Percentiles rank a stretch among this genome's conserved stretches.
phyloP scores from a whole-genome alignment of 2,329 filamentous ascomycete genomes.

The Fusarium armeniacum region DNA sequence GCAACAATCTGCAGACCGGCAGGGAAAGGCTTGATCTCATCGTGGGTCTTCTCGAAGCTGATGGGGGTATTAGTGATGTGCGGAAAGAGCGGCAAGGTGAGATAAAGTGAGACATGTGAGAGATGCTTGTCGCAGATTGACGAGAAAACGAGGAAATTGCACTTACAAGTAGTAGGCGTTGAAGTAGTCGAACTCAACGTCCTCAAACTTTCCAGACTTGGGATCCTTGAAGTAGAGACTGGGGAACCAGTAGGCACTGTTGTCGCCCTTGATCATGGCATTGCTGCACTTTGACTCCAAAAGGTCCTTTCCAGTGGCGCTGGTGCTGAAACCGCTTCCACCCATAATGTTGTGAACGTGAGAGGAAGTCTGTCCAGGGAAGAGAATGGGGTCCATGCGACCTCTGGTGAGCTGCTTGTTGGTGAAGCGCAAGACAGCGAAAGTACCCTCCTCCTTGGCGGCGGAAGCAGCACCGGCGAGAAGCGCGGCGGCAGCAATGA shows the following conservation, averaged over 20 bases:
- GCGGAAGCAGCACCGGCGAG: conserved; percentile 56
- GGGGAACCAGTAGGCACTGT: conserved; percentile 84
- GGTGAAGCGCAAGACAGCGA: conserved; percentile 79
- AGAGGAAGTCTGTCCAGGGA: conserved; percentile 67
- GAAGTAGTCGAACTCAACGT: conserved; percentile 79
- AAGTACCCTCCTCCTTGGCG: conserved; percentile 64
- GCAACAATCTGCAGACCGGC: conserved; percentile 78
- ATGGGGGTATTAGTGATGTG: conserved; percentile 28
- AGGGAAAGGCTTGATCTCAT: conserved; percentile 78
- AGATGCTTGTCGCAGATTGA: conserved; percentile 5
- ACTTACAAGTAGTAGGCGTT: conserved; percentile 81
- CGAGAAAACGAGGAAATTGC: not conserved
- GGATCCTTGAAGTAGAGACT: conserved; percentile 76
- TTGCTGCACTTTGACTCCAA: conserved; percentile 76
- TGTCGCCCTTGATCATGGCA: conserved; percentile 76
- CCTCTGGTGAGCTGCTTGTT: conserved; percentile 73
- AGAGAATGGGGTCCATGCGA: conserved; percentile 77
- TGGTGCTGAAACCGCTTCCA: conserved; percentile 75
- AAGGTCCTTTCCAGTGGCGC: conserved; percentile 72
- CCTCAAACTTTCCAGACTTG: conserved; percentile 72
- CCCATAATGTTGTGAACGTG: conserved; percentile 81
- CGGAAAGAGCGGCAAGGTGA: not conserved
- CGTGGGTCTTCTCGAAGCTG: conserved; percentile 72
- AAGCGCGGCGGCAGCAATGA: conserved; percentile 55
- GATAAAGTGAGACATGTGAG: not conserved